Percentiles rank a stretch among this genome's conserved stretches.
Conservation (phyloP, 345 rosid genomes). For the Stellera chamaejasme region DNA sequence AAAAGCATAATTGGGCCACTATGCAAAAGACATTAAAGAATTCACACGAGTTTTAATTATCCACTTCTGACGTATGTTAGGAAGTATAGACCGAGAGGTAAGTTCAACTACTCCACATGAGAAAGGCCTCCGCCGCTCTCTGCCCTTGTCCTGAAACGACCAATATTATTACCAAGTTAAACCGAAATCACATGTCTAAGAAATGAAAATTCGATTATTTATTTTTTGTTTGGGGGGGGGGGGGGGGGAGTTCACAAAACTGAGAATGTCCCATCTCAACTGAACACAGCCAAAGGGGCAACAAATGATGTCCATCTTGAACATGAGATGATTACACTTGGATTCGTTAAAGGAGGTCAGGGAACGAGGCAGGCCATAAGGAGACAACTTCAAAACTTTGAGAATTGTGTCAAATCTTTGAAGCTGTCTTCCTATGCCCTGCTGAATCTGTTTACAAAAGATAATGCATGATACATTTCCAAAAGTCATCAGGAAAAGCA, state of each 20-base stretch:
- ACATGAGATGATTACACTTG: not conserved
- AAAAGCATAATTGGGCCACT: too few relatives aligned
- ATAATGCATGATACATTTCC: too few relatives aligned
- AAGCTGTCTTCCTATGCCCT: not conserved
- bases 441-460: too few relatives aligned
- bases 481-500: slow-evolving; percentile 1
- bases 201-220: too few relatives aligned
- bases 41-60: not conserved
- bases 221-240: too few relatives aligned
- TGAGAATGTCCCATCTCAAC: not conserved
- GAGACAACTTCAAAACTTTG: not conserved
- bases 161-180: not conserved
- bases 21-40: not conserved
- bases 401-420: not conserved
- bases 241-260: not conserved
- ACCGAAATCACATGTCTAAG: too few relatives aligned
- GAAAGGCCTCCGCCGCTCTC: slow-evolving; percentile 54
- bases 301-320: not conserved
- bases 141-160: slow-evolving; percentile 50
- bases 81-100: not conserved
- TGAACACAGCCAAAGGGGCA: not conserved
- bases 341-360: not conserved
- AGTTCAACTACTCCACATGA: slow-evolving; percentile 37
- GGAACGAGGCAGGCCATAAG: not conserved
- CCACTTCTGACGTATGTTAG: too few relatives aligned